Percentiles rank a stretch among this genome's conserved stretches.
Evolutionary conservation across 345 rosid species (phyloP).

Genomic region (Pistacia atlantica): DNA sequence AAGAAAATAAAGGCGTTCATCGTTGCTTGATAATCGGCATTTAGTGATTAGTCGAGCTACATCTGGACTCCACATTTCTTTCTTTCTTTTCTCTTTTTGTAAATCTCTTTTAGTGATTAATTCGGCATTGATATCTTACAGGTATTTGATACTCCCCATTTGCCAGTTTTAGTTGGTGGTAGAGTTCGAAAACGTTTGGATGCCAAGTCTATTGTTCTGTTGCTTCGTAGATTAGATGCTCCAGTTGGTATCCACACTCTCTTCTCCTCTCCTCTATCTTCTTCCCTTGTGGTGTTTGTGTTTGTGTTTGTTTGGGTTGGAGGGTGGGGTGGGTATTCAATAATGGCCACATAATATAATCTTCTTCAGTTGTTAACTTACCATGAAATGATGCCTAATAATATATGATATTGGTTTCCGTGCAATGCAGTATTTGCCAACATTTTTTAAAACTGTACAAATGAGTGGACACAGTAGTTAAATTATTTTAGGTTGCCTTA

Average conservation of each 20-base stretch:
- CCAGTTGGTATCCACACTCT: constrained; percentile 52
- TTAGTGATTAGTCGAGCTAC: constrained; percentile 14
- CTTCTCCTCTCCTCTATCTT: background rate
- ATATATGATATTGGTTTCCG: no score
- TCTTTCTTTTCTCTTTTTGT: background rate
- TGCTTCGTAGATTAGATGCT: constrained; percentile 68
- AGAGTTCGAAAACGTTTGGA: constrained; percentile 77
- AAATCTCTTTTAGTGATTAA: background rate
- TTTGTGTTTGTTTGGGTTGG: no score
- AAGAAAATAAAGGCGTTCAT: constrained; percentile 3
- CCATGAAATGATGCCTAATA: no score
- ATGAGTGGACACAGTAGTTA: no score
- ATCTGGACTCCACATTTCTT: constrained; percentile 5
- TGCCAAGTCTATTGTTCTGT: constrained; percentile 67
- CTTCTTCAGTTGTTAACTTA: no score
- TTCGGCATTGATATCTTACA: constrained; percentile 21
- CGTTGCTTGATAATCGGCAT: constrained; percentile 9
- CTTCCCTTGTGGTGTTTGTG: background rate
- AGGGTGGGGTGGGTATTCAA: no score
- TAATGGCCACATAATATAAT: no score
- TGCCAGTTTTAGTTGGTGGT: constrained; percentile 69
- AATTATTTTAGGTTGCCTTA: no score
- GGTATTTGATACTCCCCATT: constrained; percentile 85
- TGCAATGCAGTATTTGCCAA: no score
- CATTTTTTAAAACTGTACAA: no score